Evolutionary conservation across 805 yeast genomes (phyloP).

Genomic region (Saccharomycopsis capsularis): DNA sequence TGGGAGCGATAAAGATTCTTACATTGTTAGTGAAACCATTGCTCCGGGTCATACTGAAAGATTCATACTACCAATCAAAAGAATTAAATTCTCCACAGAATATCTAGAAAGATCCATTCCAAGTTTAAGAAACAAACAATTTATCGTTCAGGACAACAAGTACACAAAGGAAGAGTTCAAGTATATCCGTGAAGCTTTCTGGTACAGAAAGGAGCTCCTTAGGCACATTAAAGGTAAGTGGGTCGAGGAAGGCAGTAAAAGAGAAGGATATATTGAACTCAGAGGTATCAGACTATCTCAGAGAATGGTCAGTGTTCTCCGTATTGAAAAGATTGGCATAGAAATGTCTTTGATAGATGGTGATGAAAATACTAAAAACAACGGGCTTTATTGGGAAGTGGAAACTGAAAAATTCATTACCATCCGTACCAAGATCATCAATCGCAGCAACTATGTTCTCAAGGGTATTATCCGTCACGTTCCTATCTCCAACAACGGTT

Average conservation of each 20-base stretch:
- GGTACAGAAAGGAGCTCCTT: constrained; percentile 71
- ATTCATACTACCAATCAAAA: constrained; percentile 60
- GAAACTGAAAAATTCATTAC: constrained; percentile 44
- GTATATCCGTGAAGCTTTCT: constrained; percentile 58
- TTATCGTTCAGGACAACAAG: constrained; percentile 41
- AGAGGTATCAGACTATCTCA: constrained; percentile 57
- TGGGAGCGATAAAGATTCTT: constrained; percentile 7
- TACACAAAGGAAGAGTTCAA: constrained; percentile 49
- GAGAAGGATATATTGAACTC: constrained; percentile 57
- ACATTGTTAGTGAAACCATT: constrained; percentile 26
- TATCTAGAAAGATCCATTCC: constrained; percentile 55
- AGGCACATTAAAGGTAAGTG: constrained; percentile 58
- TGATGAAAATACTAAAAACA: constrained; percentile 17
- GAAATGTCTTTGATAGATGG: constrained; percentile 29
- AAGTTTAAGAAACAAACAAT: constrained; percentile 62
- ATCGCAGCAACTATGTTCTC: constrained; percentile 37
- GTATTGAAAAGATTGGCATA: constrained; percentile 42
- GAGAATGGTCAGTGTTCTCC: constrained; percentile 50
- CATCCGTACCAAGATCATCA: constrained; percentile 42
- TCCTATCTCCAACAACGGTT: constrained; percentile 34
- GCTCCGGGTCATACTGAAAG: constrained; percentile 47
- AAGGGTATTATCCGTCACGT: constrained; percentile 57
- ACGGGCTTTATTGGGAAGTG: constrained; percentile 31
- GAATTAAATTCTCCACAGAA: constrained; percentile 39
- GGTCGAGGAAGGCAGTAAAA: constrained; percentile 36